These are phyloP conservation scores for Gaultheria prostrata DNA, from an alignment of 148 eudicot genomes.

Conservation along the genomic window DNA sequence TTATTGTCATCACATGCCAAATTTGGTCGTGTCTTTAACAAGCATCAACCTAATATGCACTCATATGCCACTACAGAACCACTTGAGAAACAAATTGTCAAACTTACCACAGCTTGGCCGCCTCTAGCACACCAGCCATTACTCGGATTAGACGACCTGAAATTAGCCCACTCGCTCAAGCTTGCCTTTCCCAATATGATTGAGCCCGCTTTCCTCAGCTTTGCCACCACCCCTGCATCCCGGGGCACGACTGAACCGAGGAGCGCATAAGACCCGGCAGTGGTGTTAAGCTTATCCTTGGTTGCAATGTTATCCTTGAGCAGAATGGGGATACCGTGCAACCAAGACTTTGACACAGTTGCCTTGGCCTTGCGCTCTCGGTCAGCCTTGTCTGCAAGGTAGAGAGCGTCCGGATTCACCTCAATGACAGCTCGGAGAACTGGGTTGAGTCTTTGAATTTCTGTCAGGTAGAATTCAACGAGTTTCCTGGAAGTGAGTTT, in stretches of 20 bases:
- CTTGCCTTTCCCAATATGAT: slow-evolving; percentile 43
- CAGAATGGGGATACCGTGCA: slow-evolving; percentile 37
- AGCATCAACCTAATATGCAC: too few species aligned
- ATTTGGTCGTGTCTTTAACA: too few species aligned
- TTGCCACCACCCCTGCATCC: slow-evolving; percentile 11
- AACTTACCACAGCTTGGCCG: slow-evolving; percentile 36
- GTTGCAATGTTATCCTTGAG: slow-evolving; percentile 44
- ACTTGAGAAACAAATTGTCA: neutral
- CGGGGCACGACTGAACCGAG: slow-evolving; percentile 29
- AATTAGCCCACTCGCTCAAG: slow-evolving; percentile 36
- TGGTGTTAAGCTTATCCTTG: slow-evolving; percentile 40
- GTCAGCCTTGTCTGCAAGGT: slow-evolving; percentile 32
- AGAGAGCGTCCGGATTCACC: slow-evolving; percentile 39
- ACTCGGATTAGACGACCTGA: slow-evolving; percentile 2
- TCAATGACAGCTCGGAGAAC: slow-evolving; percentile 33
- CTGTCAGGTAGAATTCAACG: slow-evolving; percentile 36
- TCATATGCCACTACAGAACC: neutral
- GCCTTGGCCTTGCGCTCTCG: slow-evolving; percentile 21
- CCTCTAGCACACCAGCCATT: slow-evolving; percentile 34
- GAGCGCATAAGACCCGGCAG: slow-evolving; percentile 38
- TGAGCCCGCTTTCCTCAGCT: slow-evolving; percentile 33
- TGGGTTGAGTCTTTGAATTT: slow-evolving; percentile 33
- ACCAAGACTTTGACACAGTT: slow-evolving; percentile 18
- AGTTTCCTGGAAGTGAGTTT: slow-evolving; percentile 31
- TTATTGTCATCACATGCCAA: too few species aligned